Conservation (phyloP, 129 eudicot species). For the Kitagawia praeruptora region DNA sequence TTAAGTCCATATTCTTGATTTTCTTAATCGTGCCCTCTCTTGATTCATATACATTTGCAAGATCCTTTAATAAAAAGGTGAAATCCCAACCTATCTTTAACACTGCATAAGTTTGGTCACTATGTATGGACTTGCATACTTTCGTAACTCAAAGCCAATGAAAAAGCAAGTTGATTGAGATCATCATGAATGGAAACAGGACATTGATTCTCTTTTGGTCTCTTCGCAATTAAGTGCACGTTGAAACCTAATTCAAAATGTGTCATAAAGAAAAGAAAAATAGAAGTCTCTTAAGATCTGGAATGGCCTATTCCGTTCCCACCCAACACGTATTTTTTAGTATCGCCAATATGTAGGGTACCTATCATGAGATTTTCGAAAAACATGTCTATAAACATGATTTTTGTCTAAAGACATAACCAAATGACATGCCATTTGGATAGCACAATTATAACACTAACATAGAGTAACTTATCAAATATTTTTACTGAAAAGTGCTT, state of each 20-base stretch:
- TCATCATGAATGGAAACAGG: neutral
- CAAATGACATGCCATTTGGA: no score
- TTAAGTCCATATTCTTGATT: neutral
- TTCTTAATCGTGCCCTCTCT: neutral
- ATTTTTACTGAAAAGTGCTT: no score
- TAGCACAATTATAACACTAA: no score
- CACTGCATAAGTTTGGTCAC: neutral
- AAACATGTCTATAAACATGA: no score
- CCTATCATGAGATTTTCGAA: no score
- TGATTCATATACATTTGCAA: neutral
- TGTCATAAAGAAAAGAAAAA: neutral
- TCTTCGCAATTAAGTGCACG: neutral
- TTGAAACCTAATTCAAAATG: neutral
- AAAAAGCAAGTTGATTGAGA: neutral
- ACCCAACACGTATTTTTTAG: neutral
- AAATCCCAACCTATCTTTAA: neutral
- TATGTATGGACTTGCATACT: neutral
- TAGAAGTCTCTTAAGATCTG: neutral
- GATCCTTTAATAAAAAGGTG: neutral
- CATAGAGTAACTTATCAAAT: no score
- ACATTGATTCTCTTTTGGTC: slow-evolving; percentile 4
- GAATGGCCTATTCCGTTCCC: neutral
- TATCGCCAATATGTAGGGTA: no score
- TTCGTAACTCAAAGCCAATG: neutral
- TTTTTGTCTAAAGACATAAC: no score